These are phyloP conservation scores for Trichophaea hybrida DNA, from an alignment of 2,329 filamentous ascomycete species.

Conservation along the genomic window DNA sequence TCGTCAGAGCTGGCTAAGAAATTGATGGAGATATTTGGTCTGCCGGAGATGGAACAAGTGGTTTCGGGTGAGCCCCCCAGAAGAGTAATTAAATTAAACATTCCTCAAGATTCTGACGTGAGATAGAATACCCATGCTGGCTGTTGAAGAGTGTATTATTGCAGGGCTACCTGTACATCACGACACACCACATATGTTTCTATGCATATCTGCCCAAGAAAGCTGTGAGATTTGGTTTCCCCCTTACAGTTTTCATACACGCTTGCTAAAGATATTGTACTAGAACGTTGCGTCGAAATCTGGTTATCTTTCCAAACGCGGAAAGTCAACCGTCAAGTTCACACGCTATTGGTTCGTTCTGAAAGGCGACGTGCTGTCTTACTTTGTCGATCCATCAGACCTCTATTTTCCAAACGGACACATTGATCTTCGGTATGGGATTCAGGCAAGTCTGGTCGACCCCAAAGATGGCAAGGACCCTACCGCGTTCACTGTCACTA, in stretches of 20 bases:
- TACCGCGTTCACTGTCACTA: conserved; percentile 64
- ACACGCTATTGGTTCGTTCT: conserved; percentile 86
- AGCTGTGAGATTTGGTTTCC: conserved; percentile 41
- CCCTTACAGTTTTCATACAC: conserved; percentile 17
- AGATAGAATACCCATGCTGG: conserved; percentile 77
- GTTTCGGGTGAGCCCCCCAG: conserved; percentile 46
- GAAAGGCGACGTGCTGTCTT: conserved; percentile 81
- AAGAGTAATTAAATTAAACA: conserved; percentile 17
- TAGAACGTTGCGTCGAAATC: conserved; percentile 66
- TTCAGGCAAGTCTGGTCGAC: conserved; percentile 66
- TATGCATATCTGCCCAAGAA: conserved; percentile 96
- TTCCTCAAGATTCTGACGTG: background rate
- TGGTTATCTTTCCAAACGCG: conserved; percentile 75
- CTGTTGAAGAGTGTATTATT: conserved; percentile 79
- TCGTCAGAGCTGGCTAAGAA: conserved; percentile 44
- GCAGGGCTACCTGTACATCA: conserved; percentile 94
- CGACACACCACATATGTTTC: conserved; percentile 83
- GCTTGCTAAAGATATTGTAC: conserved; percentile 11
- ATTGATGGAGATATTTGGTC: conserved; percentile 73
- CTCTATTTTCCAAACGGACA: conserved; percentile 85
- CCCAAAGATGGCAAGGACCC: conserved; percentile 58
- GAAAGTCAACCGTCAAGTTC: conserved; percentile 74
- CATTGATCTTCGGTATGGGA: conserved; percentile 81
- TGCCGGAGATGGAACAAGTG: conserved; percentile 68
- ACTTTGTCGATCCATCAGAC: conserved; percentile 70